Percentiles rank a stretch among this genome's conserved stretches.
phyloP scores from a whole-genome alignment of 345 rosid species.

The Alliaria petiolata region DNA sequence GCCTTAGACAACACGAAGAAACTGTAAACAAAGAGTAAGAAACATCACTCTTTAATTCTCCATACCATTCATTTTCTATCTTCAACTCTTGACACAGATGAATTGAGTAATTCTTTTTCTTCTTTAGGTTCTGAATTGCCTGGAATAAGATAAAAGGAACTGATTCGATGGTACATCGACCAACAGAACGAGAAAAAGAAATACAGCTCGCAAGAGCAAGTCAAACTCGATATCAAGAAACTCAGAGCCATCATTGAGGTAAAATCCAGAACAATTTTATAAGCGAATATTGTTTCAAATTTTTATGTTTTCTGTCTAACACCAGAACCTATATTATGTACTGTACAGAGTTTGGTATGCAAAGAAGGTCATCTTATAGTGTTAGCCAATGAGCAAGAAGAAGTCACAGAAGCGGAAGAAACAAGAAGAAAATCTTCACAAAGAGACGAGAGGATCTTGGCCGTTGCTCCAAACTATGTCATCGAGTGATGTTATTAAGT shows the following conservation, averaged over 20 bases:
- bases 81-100: neutral
- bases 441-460: conserved; percentile 76
- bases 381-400: conserved; percentile 64
- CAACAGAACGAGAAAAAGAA: conserved; percentile 85
- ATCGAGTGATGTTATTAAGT: conserved; percentile 47
- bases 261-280: neutral
- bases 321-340: neutral
- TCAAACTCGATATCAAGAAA: conserved; percentile 55
- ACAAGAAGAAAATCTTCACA: conserved; percentile 42
- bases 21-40: conserved; percentile 61
- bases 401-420: conserved; percentile 41
- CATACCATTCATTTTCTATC: neutral
- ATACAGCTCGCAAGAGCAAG: conserved; percentile 68
- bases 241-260: conserved; percentile 91
- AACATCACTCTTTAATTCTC: neutral
- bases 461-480: conserved; percentile 84
- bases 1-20: conserved; percentile 92
- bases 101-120: too few relatives aligned
- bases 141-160: conserved; percentile 82
- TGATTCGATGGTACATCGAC: conserved; percentile 81
- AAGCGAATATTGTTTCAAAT: neutral
- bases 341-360: conserved; percentile 71
- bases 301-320: neutral
- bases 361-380: conserved; percentile 86
- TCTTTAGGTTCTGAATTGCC: conserved; percentile 62